These are phyloP conservation scores for Lanmaoa rubissima DNA, from an alignment of 768 basidiomycete genomes.

Conservation along the genomic window DNA sequence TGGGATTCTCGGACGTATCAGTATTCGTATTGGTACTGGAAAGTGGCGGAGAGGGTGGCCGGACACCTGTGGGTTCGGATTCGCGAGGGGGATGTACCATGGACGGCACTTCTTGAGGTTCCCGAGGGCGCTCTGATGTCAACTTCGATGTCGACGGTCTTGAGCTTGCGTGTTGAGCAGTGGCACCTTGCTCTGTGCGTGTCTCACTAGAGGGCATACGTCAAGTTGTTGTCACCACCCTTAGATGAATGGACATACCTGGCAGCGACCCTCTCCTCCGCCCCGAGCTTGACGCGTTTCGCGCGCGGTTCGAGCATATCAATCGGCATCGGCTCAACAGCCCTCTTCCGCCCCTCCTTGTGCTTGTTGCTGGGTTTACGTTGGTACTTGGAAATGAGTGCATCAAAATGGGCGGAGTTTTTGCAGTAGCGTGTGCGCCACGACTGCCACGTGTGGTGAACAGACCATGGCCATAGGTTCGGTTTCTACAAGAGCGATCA, in stretches of 20 bases:
- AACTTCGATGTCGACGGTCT: not conserved
- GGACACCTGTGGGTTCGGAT: not conserved
- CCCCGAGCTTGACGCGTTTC: conserved; percentile 10
- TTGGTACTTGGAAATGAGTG: conserved; percentile 41
- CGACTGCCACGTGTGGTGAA: conserved; percentile 53
- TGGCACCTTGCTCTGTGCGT: not conserved
- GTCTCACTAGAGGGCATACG: conserved; percentile 4
- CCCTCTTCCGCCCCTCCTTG: conserved; percentile 5
- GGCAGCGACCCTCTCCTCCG: not conserved
- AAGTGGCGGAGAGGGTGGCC: not conserved
- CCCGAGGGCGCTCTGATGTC: not conserved
- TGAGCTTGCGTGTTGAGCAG: not conserved
- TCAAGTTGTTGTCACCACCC: not conserved
- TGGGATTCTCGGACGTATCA: not conserved
- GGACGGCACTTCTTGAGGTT: not conserved
- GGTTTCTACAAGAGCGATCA: conserved; percentile 31
- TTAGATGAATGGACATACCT: not conserved
- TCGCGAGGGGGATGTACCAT: not conserved
- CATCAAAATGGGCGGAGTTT: conserved; percentile 42
- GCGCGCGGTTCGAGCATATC: not conserved
- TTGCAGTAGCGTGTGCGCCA: conserved; percentile 64
- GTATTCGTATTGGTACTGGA: not conserved
- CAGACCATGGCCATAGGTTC: conserved; percentile 50
- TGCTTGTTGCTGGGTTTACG: conserved; percentile 24
- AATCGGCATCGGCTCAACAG: not conserved